Conservation (phyloP, 257 asterid species). For the Nemophila menziesii region DNA sequence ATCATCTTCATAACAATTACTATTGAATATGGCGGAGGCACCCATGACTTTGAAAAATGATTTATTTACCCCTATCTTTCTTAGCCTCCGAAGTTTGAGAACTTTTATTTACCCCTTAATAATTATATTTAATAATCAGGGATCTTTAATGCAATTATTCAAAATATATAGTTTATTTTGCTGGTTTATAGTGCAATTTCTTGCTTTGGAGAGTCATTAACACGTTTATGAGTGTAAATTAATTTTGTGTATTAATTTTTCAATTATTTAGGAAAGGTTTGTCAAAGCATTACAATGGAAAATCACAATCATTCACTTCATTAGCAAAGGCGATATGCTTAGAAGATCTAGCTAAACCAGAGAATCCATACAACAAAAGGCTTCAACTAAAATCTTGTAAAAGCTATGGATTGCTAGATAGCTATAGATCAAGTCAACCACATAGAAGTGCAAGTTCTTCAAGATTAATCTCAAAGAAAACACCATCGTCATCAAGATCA, state of each 20-base stretch:
- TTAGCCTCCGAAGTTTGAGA: no score
- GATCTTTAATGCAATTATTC: no score
- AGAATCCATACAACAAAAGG: slow-evolving; percentile 42
- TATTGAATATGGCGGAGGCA: no score
- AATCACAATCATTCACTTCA: slow-evolving; percentile 51
- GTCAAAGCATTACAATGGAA: slow-evolving; percentile 62
- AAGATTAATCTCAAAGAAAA: slow-evolving; percentile 19
- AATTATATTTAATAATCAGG: no score
- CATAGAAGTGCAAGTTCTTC: slow-evolving; percentile 19
- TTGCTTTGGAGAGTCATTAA: no score
- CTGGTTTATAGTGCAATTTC: no score
- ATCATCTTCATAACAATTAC: no score
- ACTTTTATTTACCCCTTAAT: no score
- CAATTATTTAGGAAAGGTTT: slow-evolving; percentile 44
- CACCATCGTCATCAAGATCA: slow-evolving; percentile 11
- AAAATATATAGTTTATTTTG: no score
- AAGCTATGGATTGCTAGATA: slow-evolving; percentile 24
- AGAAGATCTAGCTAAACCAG: slow-evolving; percentile 55
- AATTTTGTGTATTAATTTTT: not conserved
- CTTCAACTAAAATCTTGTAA: slow-evolving; percentile 47
- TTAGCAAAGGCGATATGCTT: slow-evolving; percentile 35
- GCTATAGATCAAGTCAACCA: not conserved
- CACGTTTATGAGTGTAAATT: no score
- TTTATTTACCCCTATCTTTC: no score
- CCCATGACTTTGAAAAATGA: no score